Conservation (phyloP, 2,329 filamentous ascomycete species). For the Fusarium sp. region DNA sequence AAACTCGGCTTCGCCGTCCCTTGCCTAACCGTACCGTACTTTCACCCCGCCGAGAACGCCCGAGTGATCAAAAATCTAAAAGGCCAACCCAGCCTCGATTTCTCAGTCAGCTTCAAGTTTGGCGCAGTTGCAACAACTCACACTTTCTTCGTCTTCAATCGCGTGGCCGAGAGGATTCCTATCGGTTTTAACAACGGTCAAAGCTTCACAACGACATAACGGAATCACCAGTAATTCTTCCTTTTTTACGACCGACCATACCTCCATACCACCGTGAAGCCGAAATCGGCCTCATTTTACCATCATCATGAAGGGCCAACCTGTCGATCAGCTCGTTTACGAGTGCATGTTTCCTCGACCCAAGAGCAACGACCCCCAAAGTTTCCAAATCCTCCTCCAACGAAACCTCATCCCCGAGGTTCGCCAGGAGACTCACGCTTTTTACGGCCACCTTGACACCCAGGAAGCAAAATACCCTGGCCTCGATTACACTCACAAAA, state of each 20-base stretch:
- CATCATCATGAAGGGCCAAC: conserved; percentile 75
- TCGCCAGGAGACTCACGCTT: conserved; percentile 80
- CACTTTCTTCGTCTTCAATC: conserved; percentile 34
- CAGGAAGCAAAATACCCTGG: conserved; percentile 85
- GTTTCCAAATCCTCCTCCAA: conserved; percentile 77
- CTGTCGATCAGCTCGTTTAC: conserved; percentile 79
- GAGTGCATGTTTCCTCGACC: conserved; percentile 78
- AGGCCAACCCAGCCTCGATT: conserved; percentile 14
- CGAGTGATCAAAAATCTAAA: conserved; percentile 35
- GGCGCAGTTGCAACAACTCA: conserved; percentile 12
- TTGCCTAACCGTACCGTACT: conserved; percentile 16
- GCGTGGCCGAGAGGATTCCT: conserved; percentile 29
- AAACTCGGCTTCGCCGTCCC: conserved; percentile 38
- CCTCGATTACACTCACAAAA: conserved; percentile 79
- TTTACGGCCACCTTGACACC: conserved; percentile 83
- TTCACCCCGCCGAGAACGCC: conserved; percentile 46
- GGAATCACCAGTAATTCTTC: not conserved
- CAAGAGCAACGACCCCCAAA: conserved; percentile 74
- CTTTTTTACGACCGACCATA: not conserved
- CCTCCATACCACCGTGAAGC: not conserved
- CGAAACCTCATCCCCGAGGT: conserved; percentile 81
- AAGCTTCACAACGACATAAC: not conserved
- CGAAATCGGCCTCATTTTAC: conserved; percentile 5
- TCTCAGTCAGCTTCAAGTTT: not conserved
- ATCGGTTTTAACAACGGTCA: conserved; percentile 3